Base-by-base conservation (phyloP, 371 early-diverging fungal genomes). In the Aphelidium insulamus region DNA sequence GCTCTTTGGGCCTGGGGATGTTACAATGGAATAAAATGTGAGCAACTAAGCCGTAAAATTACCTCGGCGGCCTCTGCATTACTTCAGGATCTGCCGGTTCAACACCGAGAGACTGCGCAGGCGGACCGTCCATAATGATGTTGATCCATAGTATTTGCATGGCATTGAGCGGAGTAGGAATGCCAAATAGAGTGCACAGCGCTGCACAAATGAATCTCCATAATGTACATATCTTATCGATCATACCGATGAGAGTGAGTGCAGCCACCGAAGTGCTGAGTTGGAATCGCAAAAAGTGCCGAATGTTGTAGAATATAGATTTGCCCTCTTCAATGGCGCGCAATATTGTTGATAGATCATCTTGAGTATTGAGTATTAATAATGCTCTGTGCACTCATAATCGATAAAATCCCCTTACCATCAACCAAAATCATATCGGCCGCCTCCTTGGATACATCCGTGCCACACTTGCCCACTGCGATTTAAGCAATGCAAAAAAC, bases 121-220 rank as follows among this genome's bases (percentile, higher is more conserved):
- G 81, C 12, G 87, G 87, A 0, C 87, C 87, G 45, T 88, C 86
- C 74, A 82, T 80, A 31, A 84, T 67, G 39, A 81, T 80, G 49
- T 83, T 82, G 38, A 92, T 90, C 88, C 87, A 92, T 30, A 92
- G 57, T 46, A 92, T 87, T 44, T 90, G 91, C 90, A 90, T 92
- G 8, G 94, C 78, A 43, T 92, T 92, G 39, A 92, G 54, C 19
- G 94, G 94, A 37, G 83, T 81, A n/a, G 66, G 59, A 15, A 81
- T 48, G 14, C 84, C 85, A 42, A 85, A 67, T 16, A 85, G 41
- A 1, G 87, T 88, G 11, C 85, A 59, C 16, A 83, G 44, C 11
- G 86, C 82, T n/a, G n/a, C n/a, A n/a, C n/a, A n/a, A n/a, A n/a
- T n/a, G n/a, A n/a, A n/a, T n/a, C n/a, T n/a, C n/a, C n/a, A n/a